Base-by-base conservation (phyloP, 306 rosid species). In the Sindora glabra region DNA sequence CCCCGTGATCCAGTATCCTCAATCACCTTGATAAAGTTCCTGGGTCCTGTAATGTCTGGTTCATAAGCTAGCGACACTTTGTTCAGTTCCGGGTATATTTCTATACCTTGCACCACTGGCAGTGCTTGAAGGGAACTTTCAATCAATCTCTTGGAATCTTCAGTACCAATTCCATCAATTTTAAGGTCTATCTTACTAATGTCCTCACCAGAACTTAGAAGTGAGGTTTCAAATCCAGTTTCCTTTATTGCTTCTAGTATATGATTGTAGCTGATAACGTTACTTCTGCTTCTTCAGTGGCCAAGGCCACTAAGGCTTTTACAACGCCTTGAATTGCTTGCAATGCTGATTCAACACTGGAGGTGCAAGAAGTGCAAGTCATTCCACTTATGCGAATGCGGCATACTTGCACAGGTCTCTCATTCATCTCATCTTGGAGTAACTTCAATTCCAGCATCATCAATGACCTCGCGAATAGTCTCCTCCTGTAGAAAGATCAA, bases 341-440 rank as follows among this genome's bases (percentile, higher is more conserved):
- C 9, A 90, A 64, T 51, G 74, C 71, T 17, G 90, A 85, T 53
- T 90, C 97, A 23, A 90, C 59, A 0, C 87, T 77, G 17, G 94
- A 80, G 47, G 94, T 82, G 48, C 95, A 90, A 5, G 97, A 76
- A 2, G 86, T 90, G 69, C 95, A 84, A 33, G 94, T 83, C 97
- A 90, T 87, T 75, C 90, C 97, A 18, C 68, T 68, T 10, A 90
- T 70, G 24, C 70, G 74, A 21, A 90, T 68, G 45, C 90, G 83
- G 60, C 95, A 84, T 2, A 78, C 83, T 70, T 87, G 90, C 45
- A 66, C 44, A 7, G 86, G 62, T 55, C 41, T 67, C 3, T 67
- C 82, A 19, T 22, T 65, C 15, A 18, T 41, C 14, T 56, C 50
- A 23, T 75, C 83, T 4, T 47, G 65, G 5, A 69, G 67, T 56